Percentiles rank a stretch among this genome's conserved stretches.
phyloP scores from a whole-genome alignment of 192 early-diverging fungal species.

The Gigaspora rosea region DNA sequence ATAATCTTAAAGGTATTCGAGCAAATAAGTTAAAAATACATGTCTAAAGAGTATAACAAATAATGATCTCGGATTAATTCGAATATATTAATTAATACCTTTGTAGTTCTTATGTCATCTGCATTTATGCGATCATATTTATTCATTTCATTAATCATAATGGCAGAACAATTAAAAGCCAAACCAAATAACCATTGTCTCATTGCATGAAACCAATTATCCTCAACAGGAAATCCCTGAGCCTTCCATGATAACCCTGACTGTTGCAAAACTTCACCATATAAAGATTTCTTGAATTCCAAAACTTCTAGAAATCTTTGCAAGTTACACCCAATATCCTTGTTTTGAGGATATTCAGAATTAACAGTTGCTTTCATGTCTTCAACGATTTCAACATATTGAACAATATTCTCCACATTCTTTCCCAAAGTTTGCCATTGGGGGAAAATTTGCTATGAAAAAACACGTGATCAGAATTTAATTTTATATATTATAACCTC shows the following conservation, averaged over 20 bases:
- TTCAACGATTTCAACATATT: conserved; percentile 28
- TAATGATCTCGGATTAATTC: neutral
- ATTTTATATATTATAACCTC: neutral
- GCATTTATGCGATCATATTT: neutral
- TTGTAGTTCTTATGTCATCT: neutral
- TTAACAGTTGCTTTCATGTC: conserved; percentile 15
- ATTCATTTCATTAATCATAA: conserved; percentile 11
- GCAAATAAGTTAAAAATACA: neutral
- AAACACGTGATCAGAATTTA: neutral
- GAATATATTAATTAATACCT: conserved; percentile 5
- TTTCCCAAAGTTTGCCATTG: conserved; percentile 15
- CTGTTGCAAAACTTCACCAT: conserved; percentile 20
- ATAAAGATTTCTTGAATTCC: conserved; percentile 17
- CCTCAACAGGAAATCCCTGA: conserved; percentile 5
- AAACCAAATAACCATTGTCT: conserved; percentile 16
- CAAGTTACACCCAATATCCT: neutral
- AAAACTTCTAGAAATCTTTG: conserved; percentile 13
- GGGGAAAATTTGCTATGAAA: conserved; percentile 21
- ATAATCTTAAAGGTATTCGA: neutral
- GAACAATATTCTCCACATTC: conserved; percentile 22
- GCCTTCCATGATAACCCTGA: conserved; percentile 6
- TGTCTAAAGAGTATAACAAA: neutral
- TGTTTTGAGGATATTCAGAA: conserved; percentile 15
- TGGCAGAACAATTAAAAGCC: neutral
- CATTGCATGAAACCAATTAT: neutral